phyloP scores from a whole-genome alignment of 257 asterid species.

The Verbascum thapsus region DNA sequence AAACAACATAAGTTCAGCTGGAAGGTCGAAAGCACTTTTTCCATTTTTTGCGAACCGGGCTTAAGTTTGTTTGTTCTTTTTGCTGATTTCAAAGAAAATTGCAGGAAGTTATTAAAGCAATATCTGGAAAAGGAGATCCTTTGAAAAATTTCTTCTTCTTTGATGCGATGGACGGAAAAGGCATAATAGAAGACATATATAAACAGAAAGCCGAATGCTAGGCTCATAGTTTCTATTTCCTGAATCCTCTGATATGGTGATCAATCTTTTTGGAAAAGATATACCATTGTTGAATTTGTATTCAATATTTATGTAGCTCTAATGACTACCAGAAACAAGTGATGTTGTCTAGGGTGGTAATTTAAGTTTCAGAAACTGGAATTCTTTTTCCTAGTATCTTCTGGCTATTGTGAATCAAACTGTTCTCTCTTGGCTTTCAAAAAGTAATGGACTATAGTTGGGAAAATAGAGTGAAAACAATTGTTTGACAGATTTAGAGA shows the following conservation, averaged over 20 bases:
- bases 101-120: conserved; percentile 92
- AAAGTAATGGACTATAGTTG: neutral
- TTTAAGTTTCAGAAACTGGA: neutral
- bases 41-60: no score
- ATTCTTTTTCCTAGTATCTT: neutral
- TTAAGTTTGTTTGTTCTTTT: neutral
- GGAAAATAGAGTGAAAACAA: neutral
- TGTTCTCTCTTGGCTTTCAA: neutral
- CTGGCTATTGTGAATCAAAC: neutral
- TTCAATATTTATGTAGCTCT: conserved; percentile 9
- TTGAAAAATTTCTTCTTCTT: conserved; percentile 88
- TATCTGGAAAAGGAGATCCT: conserved; percentile 97
- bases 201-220: conserved; percentile 33
- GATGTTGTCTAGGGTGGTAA: neutral
- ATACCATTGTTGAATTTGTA: neutral
- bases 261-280: neutral
- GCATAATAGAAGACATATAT: conserved; percentile 73
- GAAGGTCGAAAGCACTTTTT: no score
- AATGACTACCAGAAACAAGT: neutral
- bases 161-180: conserved; percentile 86
- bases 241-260: neutral
- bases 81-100: conserved; percentile 20
- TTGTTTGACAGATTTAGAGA: no score
- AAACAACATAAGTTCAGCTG: no score
- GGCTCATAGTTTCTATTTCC: neutral